phyloP scores from a whole-genome alignment of 2,329 filamentous ascomycete species.

The Apiospora kogelbergensis region DNA sequence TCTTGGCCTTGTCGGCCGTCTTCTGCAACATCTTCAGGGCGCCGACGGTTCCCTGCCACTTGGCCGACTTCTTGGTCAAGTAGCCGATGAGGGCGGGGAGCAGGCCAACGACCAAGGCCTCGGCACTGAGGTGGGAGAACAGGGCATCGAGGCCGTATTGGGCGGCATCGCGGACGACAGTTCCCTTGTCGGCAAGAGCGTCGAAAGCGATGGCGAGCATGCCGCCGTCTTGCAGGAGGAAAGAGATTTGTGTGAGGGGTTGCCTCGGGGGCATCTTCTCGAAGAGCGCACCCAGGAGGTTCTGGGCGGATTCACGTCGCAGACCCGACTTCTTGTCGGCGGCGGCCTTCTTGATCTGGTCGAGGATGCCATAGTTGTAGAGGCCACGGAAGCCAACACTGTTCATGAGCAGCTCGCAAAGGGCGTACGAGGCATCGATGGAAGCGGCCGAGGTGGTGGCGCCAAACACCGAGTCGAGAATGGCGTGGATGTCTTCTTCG shows the following conservation, averaged over 20 bases:
- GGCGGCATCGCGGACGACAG: conserved; percentile 84
- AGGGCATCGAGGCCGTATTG: conserved; percentile 92
- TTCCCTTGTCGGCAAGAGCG: conserved; percentile 83
- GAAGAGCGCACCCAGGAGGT: conserved; percentile 89
- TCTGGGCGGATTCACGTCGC: conserved; percentile 87
- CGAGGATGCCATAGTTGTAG: conserved; percentile 51
- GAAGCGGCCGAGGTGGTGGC: conserved; percentile 68
- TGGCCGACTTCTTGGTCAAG: conserved; percentile 79
- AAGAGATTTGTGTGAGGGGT: conserved; percentile 75
- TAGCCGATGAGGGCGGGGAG: conserved; percentile 76
- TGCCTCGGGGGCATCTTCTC: conserved; percentile 82
- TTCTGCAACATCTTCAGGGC: conserved; percentile 82
- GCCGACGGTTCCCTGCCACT: conserved; percentile 95
- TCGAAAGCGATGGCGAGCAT: conserved; percentile 76
- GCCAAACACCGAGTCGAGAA: conserved; percentile 68
- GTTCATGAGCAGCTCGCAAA: conserved; percentile 60
- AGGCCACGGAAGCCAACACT: conserved; percentile 55
- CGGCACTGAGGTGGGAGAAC: conserved; percentile 75
- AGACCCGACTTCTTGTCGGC: conserved; percentile 90
- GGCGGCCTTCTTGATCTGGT: conserved; percentile 70
- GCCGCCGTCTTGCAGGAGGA: conserved; percentile 78
- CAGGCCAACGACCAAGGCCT: conserved; percentile 80
- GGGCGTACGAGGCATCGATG: conserved; percentile 61
- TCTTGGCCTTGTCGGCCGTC: conserved; percentile 93
- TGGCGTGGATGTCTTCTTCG: conserved; percentile 62